phyloP scores from a whole-genome alignment of 352 stramenopile species.

The Globisporangium abappressorium region DNA sequence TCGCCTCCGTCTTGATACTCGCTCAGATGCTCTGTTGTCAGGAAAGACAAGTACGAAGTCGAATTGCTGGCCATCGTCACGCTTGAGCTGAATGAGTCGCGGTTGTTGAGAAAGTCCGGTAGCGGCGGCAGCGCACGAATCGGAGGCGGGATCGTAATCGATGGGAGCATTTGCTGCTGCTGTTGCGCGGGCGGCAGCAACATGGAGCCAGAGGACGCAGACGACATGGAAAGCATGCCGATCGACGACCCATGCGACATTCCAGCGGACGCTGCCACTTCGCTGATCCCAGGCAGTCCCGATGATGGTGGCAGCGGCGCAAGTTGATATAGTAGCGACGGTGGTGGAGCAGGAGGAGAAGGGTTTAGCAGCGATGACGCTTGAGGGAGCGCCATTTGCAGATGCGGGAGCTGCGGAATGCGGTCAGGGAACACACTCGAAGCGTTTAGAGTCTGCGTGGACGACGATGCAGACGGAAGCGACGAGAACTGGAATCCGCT shows the following conservation, averaged over 20 bases:
- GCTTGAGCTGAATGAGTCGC: slow-evolving; percentile 53
- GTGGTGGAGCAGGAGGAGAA: slow-evolving; percentile 25
- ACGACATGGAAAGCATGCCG: slow-evolving; percentile 23
- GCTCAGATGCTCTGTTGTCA: slow-evolving; percentile 40
- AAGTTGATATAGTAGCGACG: slow-evolving; percentile 29
- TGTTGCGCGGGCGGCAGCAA: slow-evolving; percentile 7
- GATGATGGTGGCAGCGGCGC: slow-evolving; percentile 4
- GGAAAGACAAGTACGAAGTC: slow-evolving; percentile 45
- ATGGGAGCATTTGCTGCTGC: slow-evolving; percentile 33
- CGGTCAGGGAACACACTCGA: slow-evolving; percentile 26
- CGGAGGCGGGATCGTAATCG: slow-evolving; percentile 46
- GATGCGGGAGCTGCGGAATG: slow-evolving; percentile 43
- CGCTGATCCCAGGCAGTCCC: slow-evolving; percentile 17
- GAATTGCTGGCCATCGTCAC: slow-evolving; percentile 24
- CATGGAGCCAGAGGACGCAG: slow-evolving; percentile 7
- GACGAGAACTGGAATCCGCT: slow-evolving; percentile 36
- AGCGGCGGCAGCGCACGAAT: slow-evolving; percentile 48
- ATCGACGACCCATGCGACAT: background rate
- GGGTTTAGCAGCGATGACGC: slow-evolving; percentile 40
- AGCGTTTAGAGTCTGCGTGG: slow-evolving; percentile 16
- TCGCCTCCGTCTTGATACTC: slow-evolving; percentile 40
- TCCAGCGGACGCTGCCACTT: slow-evolving; percentile 15
- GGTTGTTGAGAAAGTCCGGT: slow-evolving; percentile 61
- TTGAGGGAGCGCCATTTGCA: slow-evolving; percentile 49
- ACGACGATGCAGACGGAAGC: slow-evolving; percentile 17